Percentiles rank a stretch among this genome's conserved stretches.
Evolutionary conservation across 345 rosid genomes (phyloP).

Genomic region (Pugionium dolabratum): DNA sequence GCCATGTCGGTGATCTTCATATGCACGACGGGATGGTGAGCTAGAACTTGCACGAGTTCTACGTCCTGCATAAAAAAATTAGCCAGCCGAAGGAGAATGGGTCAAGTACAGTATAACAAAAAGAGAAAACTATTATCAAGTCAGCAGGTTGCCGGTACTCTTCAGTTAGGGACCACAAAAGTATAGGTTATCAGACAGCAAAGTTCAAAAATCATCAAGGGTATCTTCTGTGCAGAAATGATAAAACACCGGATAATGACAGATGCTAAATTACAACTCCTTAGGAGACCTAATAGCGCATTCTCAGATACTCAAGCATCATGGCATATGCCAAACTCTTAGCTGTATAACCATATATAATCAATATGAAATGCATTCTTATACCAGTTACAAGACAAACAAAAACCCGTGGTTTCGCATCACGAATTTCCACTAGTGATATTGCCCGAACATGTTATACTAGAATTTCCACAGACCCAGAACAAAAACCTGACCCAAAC

Average conservation of each 20-base stretch:
- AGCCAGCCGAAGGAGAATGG: slow-evolving; percentile 41
- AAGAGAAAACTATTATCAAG: slow-evolving; percentile 17
- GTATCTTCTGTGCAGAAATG: neutral
- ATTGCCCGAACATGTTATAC: slow-evolving; percentile 32
- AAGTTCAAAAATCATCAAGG: neutral
- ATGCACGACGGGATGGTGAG: slow-evolving; percentile 68
- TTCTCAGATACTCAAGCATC: neutral
- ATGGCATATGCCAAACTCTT: neutral
- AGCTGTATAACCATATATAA: neutral
- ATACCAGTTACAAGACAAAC: slow-evolving; percentile 22
- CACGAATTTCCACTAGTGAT: slow-evolving; percentile 22
- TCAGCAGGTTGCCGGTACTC: slow-evolving; percentile 25
- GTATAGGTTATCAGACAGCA: slow-evolving; percentile 3
- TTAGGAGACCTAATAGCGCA: neutral
- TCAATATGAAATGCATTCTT: slow-evolving; percentile 23
- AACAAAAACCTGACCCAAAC: slow-evolving; percentile 35
- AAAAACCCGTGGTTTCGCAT: slow-evolving; percentile 23
- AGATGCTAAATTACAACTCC: slow-evolving; percentile 17
- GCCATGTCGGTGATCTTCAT: slow-evolving; percentile 56
- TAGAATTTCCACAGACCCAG: slow-evolving; percentile 5
- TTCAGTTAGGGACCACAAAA: slow-evolving; percentile 28
- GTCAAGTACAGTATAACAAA: slow-evolving; percentile 29
- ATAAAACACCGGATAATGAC: slow-evolving; percentile 22
- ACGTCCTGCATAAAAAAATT: slow-evolving; percentile 55
- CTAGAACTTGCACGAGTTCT: slow-evolving; percentile 75